Percentiles rank a stretch among this genome's conserved stretches.
These are phyloP conservation scores for Russula olivacea DNA, from an alignment of 768 basidiomycete genomes.

Conservation along the genomic window DNA sequence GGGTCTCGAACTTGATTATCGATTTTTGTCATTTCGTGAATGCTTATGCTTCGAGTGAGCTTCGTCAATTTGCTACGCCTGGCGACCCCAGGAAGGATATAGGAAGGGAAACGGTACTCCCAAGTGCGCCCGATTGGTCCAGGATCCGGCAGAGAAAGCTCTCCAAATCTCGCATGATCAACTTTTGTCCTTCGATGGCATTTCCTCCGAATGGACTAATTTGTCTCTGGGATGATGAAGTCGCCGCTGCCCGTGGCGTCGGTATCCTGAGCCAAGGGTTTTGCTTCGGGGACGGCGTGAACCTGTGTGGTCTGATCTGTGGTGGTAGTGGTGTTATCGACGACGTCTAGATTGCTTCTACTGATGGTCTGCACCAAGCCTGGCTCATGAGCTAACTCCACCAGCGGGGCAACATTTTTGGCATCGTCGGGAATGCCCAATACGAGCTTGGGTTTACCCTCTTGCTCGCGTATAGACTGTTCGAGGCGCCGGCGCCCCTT, in stretches of 20 bases:
- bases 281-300: neutral
- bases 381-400: slow-evolving; percentile 3
- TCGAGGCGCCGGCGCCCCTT: slow-evolving; percentile 41
- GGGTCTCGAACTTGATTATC: neutral
- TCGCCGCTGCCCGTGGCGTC: neutral
- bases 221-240: neutral
- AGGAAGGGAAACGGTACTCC: neutral
- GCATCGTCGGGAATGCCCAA: slow-evolving; percentile 28
- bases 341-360: too few relatives aligned
- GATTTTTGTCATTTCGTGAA: neutral
- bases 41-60: neutral
- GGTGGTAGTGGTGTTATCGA: neutral
- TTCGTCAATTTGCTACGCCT: neutral
- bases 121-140: neutral
- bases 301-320: neutral
- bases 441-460: slow-evolving; percentile 41
- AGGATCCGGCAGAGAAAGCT: neutral
- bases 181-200: slow-evolving; percentile 5
- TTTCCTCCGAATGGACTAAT: slow-evolving; percentile 6
- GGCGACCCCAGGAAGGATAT: neutral
- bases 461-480: slow-evolving; percentile 33
- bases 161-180: neutral
- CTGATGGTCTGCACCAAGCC: too few relatives aligned
- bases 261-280: neutral
- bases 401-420: slow-evolving; percentile 4